Base-by-base conservation (phyloP, 2,329 filamentous ascomycete species). In the Fusarium nelsonii region DNA sequence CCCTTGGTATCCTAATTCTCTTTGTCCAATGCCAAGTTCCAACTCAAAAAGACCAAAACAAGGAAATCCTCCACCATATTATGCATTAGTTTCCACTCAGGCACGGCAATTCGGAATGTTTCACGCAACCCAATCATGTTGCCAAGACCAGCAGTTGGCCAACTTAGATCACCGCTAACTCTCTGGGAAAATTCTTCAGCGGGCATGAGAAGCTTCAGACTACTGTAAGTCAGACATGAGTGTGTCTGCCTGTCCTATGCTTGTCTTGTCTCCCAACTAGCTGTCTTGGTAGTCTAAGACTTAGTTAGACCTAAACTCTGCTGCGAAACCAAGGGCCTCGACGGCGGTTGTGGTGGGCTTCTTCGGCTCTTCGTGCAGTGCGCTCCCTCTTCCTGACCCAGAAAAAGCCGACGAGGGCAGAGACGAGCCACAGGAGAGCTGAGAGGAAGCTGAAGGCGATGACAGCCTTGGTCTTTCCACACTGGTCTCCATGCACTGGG, bases 361-460 rank as follows among this genome's bases (percentile, higher is more conserved):
- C 63, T 23, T 77, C 78, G 48, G 76, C 76, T 15, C 70, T 65
- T 36, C 76, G 72, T 26, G 79, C 80, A 60, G 78, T 81, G 28
- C 68, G 68, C 64, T 79, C 77, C 32, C 74, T 78, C 64, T 80
- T 80, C 61, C 80, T 83, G 20, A 85, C 81, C 85, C 85, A 88
- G 75, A 85, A 82, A 71, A 87, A 75, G 45, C 84, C 87, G 43
- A 92, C 74, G 20, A 91, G 73, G 16, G 84, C 85, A 46, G 88
- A 91, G 14, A 83, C 86, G 40, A 93, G 84, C 91, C 91, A 94
- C 74, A 89, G 83, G 69, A 92, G 84, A 57, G 90, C 90, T 4
- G 89, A 90, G 56, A 93, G 79, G 80, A 94, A 94, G 49, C 84
- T 81, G 74, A 94, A 93, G 6, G 91, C 91, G 71, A 92, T 86